A percentile compares a stretch with the other conserved stretches of the same genome.
phyloP scores from a whole-genome alignment of 2,329 filamentous ascomycete genomes.

The Mollisia scopiformis region DNA sequence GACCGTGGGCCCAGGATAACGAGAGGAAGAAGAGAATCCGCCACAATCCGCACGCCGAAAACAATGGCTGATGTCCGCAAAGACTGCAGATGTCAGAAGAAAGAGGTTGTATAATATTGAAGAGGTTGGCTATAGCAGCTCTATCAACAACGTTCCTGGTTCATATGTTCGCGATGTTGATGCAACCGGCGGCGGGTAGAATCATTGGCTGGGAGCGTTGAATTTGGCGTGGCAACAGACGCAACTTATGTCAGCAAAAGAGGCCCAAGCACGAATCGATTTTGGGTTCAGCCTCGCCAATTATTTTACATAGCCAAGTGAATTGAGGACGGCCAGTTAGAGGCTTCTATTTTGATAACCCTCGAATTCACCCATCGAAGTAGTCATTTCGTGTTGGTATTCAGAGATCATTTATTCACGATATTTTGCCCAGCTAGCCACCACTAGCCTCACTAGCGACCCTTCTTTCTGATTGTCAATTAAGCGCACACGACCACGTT shows the following conservation, averaged over 20 bases:
- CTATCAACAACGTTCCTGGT: conserved; percentile 27
- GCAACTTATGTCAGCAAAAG: conserved; percentile 6
- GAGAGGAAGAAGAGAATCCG: conserved; percentile 21
- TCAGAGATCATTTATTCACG: too few relatives aligned
- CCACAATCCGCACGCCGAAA: conserved; percentile 8
- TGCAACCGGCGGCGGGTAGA: conserved; percentile 20
- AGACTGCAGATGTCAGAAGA: background rate
- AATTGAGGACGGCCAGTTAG: too few relatives aligned
- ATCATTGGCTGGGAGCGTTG: conserved; percentile 21
- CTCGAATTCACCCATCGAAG: too few relatives aligned
- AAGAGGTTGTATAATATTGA: conserved; percentile 17
- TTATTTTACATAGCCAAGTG: conserved; percentile 35
- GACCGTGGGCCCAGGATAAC: conserved; percentile 14
- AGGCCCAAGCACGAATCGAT: background rate
- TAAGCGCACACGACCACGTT: background rate
- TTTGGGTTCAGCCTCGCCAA: conserved; percentile 23
- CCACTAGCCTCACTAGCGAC: too few relatives aligned
- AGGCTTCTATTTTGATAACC: too few relatives aligned
- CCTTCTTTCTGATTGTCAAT: too few relatives aligned
- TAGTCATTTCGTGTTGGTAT: too few relatives aligned
- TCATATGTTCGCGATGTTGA: conserved; percentile 30
- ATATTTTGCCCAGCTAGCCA: too few relatives aligned
- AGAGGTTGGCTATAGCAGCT: conserved; percentile 21
- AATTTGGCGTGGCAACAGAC: conserved; percentile 21
- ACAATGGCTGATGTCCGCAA: conserved; percentile 1